These are phyloP conservation scores for Paracamarosporium sp. DNA, from an alignment of 2,329 filamentous ascomycete species.

Conservation along the genomic window DNA sequence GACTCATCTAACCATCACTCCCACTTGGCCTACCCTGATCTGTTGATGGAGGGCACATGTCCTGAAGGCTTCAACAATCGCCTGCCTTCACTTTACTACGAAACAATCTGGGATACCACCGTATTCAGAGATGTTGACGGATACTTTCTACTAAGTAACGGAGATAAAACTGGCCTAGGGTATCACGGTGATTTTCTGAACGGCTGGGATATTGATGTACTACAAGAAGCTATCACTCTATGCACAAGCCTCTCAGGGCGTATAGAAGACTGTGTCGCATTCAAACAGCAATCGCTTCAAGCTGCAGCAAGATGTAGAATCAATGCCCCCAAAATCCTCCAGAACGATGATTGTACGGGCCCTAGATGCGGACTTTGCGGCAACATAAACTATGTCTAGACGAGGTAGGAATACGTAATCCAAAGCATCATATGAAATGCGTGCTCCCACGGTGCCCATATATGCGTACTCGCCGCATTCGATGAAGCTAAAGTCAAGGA, in stretches of 20 bases:
- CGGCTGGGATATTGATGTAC: slow-evolving; percentile 72
- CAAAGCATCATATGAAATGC: not conserved
- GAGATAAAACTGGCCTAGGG: slow-evolving; percentile 74
- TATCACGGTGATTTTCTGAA: slow-evolving; percentile 75
- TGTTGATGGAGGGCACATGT: slow-evolving; percentile 61
- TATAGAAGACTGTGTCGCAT: slow-evolving; percentile 51
- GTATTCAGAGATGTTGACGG: slow-evolving; percentile 59
- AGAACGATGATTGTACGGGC: not conserved
- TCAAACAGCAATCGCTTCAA: slow-evolving; percentile 77
- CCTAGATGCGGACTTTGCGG: not conserved
- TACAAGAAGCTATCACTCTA: slow-evolving; percentile 71
- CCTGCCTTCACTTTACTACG: slow-evolving; percentile 66
- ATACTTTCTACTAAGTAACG: slow-evolving; percentile 72
- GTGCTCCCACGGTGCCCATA: not conserved
- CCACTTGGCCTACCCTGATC: slow-evolving; percentile 69
- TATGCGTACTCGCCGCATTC: not conserved
- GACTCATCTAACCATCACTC: slow-evolving; percentile 65
- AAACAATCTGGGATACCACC: slow-evolving; percentile 63
- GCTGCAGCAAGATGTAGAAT: slow-evolving; percentile 57
- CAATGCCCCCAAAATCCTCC: not conserved
- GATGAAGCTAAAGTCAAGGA: not conserved
- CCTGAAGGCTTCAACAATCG: slow-evolving; percentile 62
- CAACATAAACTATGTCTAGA: not conserved
- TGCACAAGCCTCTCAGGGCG: slow-evolving; percentile 75
- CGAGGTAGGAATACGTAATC: not conserved